These are phyloP conservation scores for Thuja plicata DNA, from an alignment of 83 land plant genomes.

Conservation along the genomic window DNA sequence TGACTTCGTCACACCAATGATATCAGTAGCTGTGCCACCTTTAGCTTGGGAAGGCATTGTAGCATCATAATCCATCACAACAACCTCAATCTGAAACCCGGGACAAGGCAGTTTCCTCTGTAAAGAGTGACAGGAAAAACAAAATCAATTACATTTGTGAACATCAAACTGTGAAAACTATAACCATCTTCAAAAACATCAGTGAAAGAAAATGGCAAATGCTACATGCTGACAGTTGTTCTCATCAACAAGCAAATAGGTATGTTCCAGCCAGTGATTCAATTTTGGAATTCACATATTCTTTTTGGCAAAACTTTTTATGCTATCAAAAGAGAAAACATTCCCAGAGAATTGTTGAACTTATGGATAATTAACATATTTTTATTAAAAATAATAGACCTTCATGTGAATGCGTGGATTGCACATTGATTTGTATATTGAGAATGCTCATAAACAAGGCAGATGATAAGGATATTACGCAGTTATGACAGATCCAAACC, in stretches of 20 bases:
- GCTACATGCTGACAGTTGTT: background rate
- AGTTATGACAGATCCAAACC: no score
- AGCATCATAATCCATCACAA: slow-evolving; percentile 72
- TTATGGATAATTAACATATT: background rate
- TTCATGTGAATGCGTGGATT: background rate
- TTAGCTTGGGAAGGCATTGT: slow-evolving; percentile 28
- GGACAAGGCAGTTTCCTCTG: slow-evolving; percentile 99
- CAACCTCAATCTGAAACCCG: slow-evolving; percentile 95
- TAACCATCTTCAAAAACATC: background rate
- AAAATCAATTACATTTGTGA: background rate
- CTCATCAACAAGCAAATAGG: background rate
- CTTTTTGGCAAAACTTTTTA: background rate
- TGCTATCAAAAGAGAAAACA: no score
- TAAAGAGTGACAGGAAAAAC: slow-evolving; percentile 2
- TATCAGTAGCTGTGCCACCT: slow-evolving; percentile 16
- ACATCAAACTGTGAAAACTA: background rate
- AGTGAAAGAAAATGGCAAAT: background rate
- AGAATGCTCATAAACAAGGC: background rate
- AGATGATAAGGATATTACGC: background rate
- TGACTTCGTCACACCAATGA: background rate
- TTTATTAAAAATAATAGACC: background rate
- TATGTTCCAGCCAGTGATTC: background rate
- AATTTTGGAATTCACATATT: background rate
- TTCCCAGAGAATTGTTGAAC: background rate
- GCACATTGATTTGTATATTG: no score